Conservation (phyloP, 768 basidiomycete genomes). For the Russula compacta region DNA sequence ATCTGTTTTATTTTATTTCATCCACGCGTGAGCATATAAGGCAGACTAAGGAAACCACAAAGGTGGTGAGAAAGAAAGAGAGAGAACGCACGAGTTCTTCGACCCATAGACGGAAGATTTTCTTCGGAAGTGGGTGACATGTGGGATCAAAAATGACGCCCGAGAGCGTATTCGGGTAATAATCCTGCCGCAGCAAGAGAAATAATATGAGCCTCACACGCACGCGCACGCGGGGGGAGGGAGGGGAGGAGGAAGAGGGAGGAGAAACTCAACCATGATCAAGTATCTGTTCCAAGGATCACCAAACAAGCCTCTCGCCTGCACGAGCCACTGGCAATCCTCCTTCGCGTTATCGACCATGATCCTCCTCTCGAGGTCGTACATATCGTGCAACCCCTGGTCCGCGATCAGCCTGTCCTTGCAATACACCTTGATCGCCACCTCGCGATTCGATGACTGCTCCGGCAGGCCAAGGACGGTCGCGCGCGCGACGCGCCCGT, state of each 20-base stretch:
- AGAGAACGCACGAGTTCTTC: slow-evolving; percentile 9
- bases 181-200: slow-evolving; percentile 2
- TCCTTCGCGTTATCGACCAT: not conserved
- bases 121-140: not conserved
- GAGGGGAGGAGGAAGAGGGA: too few relatives aligned
- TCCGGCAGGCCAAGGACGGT: not conserved
- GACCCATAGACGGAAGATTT: not conserved
- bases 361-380: not conserved
- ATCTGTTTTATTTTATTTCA: slow-evolving; percentile 1
- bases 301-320: not conserved
- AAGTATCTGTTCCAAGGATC: slow-evolving; percentile 12
- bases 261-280: slow-evolving; percentile 4
- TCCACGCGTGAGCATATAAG: too few relatives aligned
- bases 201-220: not conserved
- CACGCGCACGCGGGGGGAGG: too few relatives aligned
- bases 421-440: slow-evolving; percentile 12
- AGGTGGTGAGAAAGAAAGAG: not conserved
- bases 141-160: not conserved
- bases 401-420: not conserved
- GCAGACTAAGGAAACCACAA: too few relatives aligned
- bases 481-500: slow-evolving; percentile 14
- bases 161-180: slow-evolving; percentile 13
- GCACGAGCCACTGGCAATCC: not conserved
- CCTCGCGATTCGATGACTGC: not conserved
- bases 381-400: not conserved